Evolutionary conservation across 176 grass and related monocot genomes (phyloP).

Genomic region (Ampelocalamus luodianensis): DNA sequence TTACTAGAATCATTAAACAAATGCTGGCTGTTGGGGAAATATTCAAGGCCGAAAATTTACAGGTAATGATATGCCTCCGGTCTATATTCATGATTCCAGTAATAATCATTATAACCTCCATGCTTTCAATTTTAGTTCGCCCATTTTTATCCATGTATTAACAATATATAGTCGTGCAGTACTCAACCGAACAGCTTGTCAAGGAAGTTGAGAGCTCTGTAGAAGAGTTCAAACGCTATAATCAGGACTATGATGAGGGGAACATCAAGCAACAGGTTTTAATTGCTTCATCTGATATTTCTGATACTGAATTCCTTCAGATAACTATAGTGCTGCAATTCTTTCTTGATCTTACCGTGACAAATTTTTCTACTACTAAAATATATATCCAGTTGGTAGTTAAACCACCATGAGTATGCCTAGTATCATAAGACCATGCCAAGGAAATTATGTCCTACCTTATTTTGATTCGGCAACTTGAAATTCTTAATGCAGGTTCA

Average conservation of each 20-base stretch:
- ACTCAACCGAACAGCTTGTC: conserved; percentile 78
- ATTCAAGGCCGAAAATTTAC: conserved; percentile 93
- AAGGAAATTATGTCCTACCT: neutral
- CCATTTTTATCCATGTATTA: conserved; percentile 37
- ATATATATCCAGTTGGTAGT: neutral
- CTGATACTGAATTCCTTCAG: conserved; percentile 10
- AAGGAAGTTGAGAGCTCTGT: conserved; percentile 88
- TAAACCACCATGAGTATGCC: neutral
- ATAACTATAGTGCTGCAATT: neutral
- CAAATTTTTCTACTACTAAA: neutral
- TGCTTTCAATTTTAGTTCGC: neutral
- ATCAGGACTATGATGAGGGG: conserved; percentile 89
- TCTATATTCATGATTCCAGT: neutral
- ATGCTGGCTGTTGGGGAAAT: conserved; percentile 91
- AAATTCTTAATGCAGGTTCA: conserved; percentile 57
- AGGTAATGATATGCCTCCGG: conserved; percentile 50
- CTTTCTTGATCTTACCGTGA: neutral
- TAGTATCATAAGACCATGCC: neutral
- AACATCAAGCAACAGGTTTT: conserved; percentile 82
- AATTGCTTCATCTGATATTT: conserved; percentile 30
- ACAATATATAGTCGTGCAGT: conserved; percentile 60
- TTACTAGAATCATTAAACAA: conserved; percentile 85
- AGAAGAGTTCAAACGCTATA: conserved; percentile 81
- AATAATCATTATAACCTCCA: conserved; percentile 29
- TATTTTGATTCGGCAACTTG: neutral